A percentile compares a stretch with the other conserved stretches of the same genome.
Evolutionary conservation across 2,329 filamentous ascomycete species (phyloP).

Genomic region (Colletotrichum tropicale): DNA sequence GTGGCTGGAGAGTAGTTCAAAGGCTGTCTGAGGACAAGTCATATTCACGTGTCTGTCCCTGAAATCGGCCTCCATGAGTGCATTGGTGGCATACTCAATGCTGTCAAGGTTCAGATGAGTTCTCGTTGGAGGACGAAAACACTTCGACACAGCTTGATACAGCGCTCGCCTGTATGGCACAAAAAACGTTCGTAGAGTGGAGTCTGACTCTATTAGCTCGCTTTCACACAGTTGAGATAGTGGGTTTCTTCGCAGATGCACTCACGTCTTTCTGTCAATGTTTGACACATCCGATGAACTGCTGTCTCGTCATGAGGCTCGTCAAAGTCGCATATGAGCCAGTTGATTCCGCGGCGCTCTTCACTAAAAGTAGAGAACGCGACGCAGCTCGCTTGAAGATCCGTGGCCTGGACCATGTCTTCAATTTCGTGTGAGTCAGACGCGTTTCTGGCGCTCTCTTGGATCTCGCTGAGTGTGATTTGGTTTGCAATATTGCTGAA

Average conservation of each 20-base stretch:
- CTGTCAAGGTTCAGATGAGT: background rate
- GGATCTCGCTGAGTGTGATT: background rate
- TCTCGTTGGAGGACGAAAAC: constrained; percentile 25
- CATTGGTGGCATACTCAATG: background rate
- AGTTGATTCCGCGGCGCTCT: background rate
- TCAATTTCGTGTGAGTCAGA: background rate
- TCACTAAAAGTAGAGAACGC: background rate
- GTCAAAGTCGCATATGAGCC: background rate
- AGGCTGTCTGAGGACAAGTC: background rate
- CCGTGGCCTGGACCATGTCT: background rate
- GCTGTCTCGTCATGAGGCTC: background rate
- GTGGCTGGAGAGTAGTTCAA: background rate
- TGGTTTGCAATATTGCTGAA: background rate
- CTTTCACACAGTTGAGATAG: fast-evolving
- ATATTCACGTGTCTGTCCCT: background rate
- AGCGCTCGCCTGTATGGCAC: constrained; percentile 47
- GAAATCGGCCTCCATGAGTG: background rate
- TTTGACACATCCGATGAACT: background rate
- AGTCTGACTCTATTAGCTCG: background rate
- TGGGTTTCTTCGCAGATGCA: background rate
- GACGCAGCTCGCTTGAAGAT: background rate
- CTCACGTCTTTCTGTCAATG: background rate
- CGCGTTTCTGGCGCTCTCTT: background rate
- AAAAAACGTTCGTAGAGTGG: constrained; percentile 58
- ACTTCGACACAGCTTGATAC: constrained; percentile 52